Conservation (phyloP, 352 stramenopile species). For the Phytopythium kandeliae region DNA sequence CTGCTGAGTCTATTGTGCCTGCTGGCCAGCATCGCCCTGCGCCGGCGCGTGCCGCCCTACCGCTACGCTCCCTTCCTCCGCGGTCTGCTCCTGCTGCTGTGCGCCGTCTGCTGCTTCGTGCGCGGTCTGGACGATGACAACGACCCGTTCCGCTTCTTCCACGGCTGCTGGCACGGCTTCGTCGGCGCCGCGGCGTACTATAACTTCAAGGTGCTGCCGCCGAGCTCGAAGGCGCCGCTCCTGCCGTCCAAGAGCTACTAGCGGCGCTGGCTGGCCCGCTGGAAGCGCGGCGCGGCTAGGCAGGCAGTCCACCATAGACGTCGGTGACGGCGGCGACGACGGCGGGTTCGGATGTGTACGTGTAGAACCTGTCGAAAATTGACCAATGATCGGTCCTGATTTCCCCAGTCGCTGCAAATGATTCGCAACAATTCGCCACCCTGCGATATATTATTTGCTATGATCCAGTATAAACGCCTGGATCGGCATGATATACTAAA, state of each 20-base stretch:
- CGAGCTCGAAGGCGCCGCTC: constrained; percentile 11
- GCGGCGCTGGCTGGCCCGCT: too few species aligned
- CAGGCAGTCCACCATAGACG: too few species aligned
- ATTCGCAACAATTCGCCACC: too few species aligned
- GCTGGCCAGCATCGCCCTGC: constrained; percentile 33
- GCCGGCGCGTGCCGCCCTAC: constrained; percentile 41
- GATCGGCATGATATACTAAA: too few species aligned
- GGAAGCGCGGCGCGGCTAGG: too few species aligned
- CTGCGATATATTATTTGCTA: too few species aligned
- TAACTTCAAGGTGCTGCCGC: constrained; percentile 58
- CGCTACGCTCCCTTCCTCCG: constrained; percentile 38
- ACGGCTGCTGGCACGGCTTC: constrained; percentile 79
- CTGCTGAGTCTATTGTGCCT: constrained; percentile 33
- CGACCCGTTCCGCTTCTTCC: constrained; percentile 76
- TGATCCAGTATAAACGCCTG: too few species aligned
- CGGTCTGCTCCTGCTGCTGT: constrained; percentile 39
- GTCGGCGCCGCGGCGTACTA: constrained; percentile 63
- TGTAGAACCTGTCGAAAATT: too few species aligned
- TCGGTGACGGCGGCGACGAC: too few species aligned
- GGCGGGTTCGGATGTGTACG: too few species aligned
- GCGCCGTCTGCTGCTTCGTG: constrained; percentile 52
- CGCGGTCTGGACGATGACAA: constrained; percentile 63
- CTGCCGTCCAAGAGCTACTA: constrained; percentile 36
- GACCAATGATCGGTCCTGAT: too few species aligned
- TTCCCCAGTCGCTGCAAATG: too few species aligned